phyloP scores from a whole-genome alignment of 352 stramenopile species.

The Globisporangium polare region DNA sequence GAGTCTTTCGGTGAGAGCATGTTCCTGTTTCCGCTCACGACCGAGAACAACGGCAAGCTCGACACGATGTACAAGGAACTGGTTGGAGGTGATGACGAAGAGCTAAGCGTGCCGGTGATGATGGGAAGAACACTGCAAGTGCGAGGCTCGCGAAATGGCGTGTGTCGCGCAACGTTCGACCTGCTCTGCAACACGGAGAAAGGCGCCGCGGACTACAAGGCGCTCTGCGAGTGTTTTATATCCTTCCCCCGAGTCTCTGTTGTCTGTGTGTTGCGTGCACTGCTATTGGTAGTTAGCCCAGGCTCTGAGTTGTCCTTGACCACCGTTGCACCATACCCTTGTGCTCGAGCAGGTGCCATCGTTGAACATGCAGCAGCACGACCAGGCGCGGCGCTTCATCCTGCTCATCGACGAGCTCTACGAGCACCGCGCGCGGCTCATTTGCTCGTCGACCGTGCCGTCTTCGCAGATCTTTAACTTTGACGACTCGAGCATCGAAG shows the following conservation, averaged over 20 bases:
- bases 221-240: constrained; percentile 87
- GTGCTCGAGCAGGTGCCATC: constrained; percentile 88
- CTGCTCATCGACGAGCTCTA: constrained; percentile 97
- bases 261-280: neutral
- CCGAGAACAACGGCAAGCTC: constrained; percentile 28
- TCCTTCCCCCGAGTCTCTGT: constrained; percentile 4
- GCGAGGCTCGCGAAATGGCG: constrained; percentile 29
- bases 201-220: constrained; percentile 94
- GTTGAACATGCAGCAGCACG: constrained; percentile 84
- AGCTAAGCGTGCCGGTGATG: constrained; percentile 67
- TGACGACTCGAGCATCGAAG: constrained; percentile 35
- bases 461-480: constrained; percentile 68
- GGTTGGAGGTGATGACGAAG: constrained; percentile 23
- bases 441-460: constrained; percentile 47
- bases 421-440: constrained; percentile 71
- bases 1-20: constrained; percentile 29
- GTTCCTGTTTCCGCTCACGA: constrained; percentile 55
- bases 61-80: constrained; percentile 41
- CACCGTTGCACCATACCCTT: constrained; percentile 53
- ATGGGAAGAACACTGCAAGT: constrained; percentile 68
- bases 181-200: constrained; percentile 94
- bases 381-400: constrained; percentile 95
- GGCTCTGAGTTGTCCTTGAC: neutral
- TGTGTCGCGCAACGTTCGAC: constrained; percentile 86
- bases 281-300: neutral